phyloP scores from a whole-genome alignment of 163 green algal species.

The Chlamydomonas reinhardtii region DNA sequence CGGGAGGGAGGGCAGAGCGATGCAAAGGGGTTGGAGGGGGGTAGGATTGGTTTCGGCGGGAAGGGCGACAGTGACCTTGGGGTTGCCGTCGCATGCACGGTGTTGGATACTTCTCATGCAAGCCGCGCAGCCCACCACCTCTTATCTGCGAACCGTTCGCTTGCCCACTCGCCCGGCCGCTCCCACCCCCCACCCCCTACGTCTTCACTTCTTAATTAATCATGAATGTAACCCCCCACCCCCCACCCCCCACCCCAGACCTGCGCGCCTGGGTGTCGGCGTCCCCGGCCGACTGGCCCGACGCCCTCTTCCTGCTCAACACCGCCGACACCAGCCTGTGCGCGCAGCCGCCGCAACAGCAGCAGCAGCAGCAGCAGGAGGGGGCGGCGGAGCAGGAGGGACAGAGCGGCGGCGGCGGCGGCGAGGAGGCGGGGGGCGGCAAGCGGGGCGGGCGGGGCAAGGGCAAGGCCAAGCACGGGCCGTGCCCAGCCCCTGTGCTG shows the following conservation, averaged over 20 bases:
- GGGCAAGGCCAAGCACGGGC: background rate
- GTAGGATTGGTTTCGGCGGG: no score
- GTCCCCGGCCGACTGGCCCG: background rate
- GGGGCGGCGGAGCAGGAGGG: background rate
- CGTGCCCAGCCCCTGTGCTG: slow-evolving; percentile 29
- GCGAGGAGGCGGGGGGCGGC: background rate
- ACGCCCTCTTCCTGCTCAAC: slow-evolving; percentile 19
- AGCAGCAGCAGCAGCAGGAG: background rate
- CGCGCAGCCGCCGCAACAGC: background rate
- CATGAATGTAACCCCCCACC: background rate
- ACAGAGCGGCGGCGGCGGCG: background rate
- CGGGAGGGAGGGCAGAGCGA: no score
- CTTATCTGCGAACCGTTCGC: no score
- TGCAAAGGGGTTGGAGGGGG: no score
- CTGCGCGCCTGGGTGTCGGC: background rate
- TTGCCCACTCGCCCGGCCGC: no score
- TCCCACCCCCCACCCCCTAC: no score
- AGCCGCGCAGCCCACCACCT: no score
- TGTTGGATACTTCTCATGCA: no score
- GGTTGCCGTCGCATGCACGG: no score
- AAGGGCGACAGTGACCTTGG: no score
- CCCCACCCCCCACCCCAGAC: background rate
- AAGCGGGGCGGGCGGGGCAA: background rate
- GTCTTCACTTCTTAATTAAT: no score
- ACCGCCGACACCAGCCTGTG: slow-evolving; percentile 7